These are phyloP conservation scores for Rhodotorula sp. DNA, from an alignment of 1,284 basidiomycete genomes.

Conservation along the genomic window DNA sequence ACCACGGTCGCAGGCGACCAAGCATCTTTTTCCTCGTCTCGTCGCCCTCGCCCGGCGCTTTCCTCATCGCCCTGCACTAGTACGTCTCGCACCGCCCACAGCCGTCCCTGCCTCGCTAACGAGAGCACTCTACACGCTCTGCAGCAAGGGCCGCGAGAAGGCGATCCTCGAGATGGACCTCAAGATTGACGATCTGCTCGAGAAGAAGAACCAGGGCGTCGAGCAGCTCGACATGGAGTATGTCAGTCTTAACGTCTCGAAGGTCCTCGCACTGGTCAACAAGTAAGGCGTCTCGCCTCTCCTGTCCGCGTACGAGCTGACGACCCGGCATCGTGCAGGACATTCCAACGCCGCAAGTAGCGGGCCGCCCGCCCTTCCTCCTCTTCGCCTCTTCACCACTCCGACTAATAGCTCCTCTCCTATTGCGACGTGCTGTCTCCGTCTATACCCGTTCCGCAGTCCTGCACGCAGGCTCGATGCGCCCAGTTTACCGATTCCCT, in stretches of 20 bases:
- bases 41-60: constrained; percentile 95
- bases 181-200: constrained; percentile 96
- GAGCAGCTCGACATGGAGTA: constrained; percentile 28
- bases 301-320: not conserved
- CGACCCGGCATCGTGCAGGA: constrained; percentile 7
- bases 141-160: constrained; percentile 69
- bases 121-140: not conserved
- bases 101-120: too few relatives aligned
- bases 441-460: too few relatives aligned
- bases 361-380: too few relatives aligned
- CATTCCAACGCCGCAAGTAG: constrained; percentile 36
- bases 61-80: constrained; percentile 97
- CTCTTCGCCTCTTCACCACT: not conserved
- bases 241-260: constrained; percentile 89
- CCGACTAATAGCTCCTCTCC: not conserved
- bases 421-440: not conserved
- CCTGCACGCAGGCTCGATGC: too few relatives aligned
- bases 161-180: constrained; percentile 98
- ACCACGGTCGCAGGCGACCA: constrained; percentile 64
- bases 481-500: too few relatives aligned
- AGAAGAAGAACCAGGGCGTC: constrained; percentile 59
- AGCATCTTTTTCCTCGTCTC: constrained; percentile 97
- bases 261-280: constrained; percentile 67
- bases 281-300: constrained; percentile 44
- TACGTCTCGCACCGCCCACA: constrained; percentile 3